Evolutionary conservation across 495 filamentous ascomycete species (phyloP).

Genomic region (Pyronema omphalodes): DNA sequence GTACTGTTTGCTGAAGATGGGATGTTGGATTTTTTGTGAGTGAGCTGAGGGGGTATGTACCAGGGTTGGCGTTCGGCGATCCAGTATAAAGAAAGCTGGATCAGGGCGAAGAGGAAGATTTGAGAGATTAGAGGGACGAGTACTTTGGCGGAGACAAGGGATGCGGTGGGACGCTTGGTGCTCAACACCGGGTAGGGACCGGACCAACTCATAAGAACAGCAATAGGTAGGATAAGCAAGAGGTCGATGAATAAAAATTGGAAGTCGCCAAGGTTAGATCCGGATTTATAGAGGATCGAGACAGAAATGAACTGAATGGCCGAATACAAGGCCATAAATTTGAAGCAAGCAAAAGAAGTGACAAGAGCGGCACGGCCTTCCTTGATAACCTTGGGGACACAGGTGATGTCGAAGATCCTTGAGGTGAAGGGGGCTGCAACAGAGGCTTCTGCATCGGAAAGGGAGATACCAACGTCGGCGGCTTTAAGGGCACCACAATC

Average conservation of each 20-base stretch:
- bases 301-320: conserved; percentile 99
- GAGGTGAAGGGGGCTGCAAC: conserved; percentile 97
- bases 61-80: conserved; percentile 59
- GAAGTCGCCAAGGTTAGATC: conserved; percentile 91
- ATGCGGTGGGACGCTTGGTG: conserved; percentile 74
- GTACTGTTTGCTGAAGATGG: conserved; percentile 83
- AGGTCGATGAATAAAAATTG: conserved; percentile 97
- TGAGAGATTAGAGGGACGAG: conserved; percentile 79
- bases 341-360: conserved; percentile 98
- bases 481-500: conserved; percentile 96
- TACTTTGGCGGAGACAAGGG: conserved; percentile 84
- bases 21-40: conserved; percentile 60
- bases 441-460: conserved; percentile 94
- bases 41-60: conserved; percentile 64
- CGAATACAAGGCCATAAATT: conserved; percentile 98
- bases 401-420: conserved; percentile 87
- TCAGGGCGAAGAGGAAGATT: conserved; percentile 59
- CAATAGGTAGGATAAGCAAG: conserved; percentile 80
- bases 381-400: conserved; percentile 80
- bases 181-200: conserved; percentile 61
- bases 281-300: conserved; percentile 89
- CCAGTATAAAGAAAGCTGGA: conserved; percentile 56
- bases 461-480: conserved; percentile 94
- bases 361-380: conserved; percentile 89
- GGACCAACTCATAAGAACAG: conserved; percentile 97